Evolutionary conservation across 164 flowering plant genomes (phyloP), one percentile per base, ranked within the genome.

Genomic region (Santalum album): DNA sequence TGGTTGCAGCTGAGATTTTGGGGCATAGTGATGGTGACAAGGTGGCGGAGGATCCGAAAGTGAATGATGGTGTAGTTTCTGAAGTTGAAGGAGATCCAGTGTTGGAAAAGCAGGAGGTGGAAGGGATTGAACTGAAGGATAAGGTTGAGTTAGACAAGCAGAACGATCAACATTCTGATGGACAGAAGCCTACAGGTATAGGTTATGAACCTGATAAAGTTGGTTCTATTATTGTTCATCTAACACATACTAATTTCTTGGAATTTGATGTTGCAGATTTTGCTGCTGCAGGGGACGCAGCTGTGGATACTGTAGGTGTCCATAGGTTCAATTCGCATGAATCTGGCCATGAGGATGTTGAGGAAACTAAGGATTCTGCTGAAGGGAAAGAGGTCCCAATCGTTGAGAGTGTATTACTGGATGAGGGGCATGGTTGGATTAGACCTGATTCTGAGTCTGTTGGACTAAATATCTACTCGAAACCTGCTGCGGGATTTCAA

Each of bases 311-410:
- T 21, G 45, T 57, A 11, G 46, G 66, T 23, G 54, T 62, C 21
- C 55, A 71, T 53, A 21, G 51, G 16, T 24, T 39, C 17, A 58
- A 23, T 36, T 39, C 57, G 14, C 62, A 65, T 25, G 52, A 54
- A 25, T 64, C 19, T 56, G 72, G 54, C 47, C 76, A 54, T 49
- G 75, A 60, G 39, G 74, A 69, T 21, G 51, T 29, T 1, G 73
- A 53, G 35, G 76, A 57, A 40, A 34, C 26, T 34, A 46, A 51
- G 51, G 66, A 47, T 29, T 44, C 58, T 27, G 72, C 29, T n/a
- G 51, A 63, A 25, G 59, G 24, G n/a, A 17, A 53, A 27, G 75
- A 57, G 54, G 48, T 45, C 16, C 44, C 39, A 5, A 65, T 20
- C 46, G 68, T 55, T 35, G 68, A 35, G 25, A 54, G 7, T 54